These are phyloP conservation scores for Ilyonectria mors-panacis DNA, from an alignment of 2,329 filamentous ascomycete species.

Conservation along the genomic window DNA sequence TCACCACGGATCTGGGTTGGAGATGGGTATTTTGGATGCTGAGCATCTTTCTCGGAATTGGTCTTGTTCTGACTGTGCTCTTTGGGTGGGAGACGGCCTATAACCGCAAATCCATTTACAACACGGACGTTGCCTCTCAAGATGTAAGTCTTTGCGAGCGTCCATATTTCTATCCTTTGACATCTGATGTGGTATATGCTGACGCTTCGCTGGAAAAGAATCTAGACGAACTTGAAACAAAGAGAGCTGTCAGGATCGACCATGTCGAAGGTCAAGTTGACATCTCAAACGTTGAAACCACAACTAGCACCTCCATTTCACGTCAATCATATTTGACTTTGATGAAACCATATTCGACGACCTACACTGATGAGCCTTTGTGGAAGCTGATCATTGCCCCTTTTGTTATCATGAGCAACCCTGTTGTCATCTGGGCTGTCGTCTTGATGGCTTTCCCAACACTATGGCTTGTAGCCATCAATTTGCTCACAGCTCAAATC, in stretches of 20 bases:
- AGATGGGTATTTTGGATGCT: conserved; percentile 6
- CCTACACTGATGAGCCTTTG: background rate
- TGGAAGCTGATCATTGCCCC: conserved; percentile 1
- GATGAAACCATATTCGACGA: background rate
- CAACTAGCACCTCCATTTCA: background rate
- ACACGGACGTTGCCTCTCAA: conserved; percentile 5
- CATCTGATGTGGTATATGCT: background rate
- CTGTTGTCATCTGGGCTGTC: background rate
- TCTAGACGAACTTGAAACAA: background rate
- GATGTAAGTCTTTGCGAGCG: background rate
- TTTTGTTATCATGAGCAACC: background rate
- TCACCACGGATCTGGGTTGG: conserved; percentile 11
- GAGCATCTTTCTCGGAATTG: conserved; percentile 11
- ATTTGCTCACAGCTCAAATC: conserved; percentile 3
- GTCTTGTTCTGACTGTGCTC: background rate
- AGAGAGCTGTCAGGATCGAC: background rate
- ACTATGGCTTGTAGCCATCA: conserved; percentile 4
- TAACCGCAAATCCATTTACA: background rate
- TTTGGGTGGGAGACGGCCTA: conserved; percentile 16
- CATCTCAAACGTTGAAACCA: background rate
- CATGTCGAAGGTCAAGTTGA: background rate
- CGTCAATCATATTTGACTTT: background rate
- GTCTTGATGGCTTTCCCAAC: background rate
- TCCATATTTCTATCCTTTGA: too few species aligned
- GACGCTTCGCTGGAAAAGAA: background rate